Percentiles rank a stretch among this genome's conserved stretches.
These are phyloP conservation scores for Penicillium lividum DNA, from an alignment of 495 filamentous ascomycete genomes.

Conservation along the genomic window DNA sequence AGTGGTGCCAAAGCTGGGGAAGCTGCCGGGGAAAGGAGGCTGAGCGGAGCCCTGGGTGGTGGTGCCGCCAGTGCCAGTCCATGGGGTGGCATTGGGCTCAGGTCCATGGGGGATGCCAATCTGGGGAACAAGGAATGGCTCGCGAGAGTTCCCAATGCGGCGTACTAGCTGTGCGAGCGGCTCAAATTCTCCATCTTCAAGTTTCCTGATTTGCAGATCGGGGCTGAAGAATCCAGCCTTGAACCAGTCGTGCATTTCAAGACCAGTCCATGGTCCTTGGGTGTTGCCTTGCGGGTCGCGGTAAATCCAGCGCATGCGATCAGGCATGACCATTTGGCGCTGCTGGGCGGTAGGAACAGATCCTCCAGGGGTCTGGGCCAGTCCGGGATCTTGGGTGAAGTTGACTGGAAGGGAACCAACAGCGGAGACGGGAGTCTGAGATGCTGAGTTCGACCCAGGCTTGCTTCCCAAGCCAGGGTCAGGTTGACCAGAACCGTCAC, in stretches of 20 bases:
- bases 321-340: constrained; percentile 97
- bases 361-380: constrained; percentile 38
- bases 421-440: constrained; percentile 44
- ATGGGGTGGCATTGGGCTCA: constrained; percentile 45
- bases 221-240: constrained; percentile 97
- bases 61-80: constrained; percentile 27
- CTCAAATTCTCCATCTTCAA: constrained; percentile 92
- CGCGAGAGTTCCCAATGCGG: constrained; percentile 93
- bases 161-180: constrained; percentile 93
- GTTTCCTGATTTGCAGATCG: constrained; percentile 89
- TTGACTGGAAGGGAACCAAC: constrained; percentile 44
- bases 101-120: constrained; percentile 90
- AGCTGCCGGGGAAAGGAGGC: constrained; percentile 91
- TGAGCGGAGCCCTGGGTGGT: constrained; percentile 64
- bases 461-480: constrained; percentile 35
- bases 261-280: constrained; percentile 91
- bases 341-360: constrained; percentile 73
- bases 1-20: constrained; percentile 97
- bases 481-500: constrained; percentile 40
- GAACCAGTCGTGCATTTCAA: constrained; percentile 99
- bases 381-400: constrained; percentile 31
- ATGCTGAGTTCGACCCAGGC: constrained; percentile 38
- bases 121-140: constrained; percentile 96
- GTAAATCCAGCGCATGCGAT: constrained; percentile 98
- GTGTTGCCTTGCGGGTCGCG: constrained; percentile 88